Percentiles rank a stretch among this genome's conserved stretches.
phyloP scores from a whole-genome alignment of 2,329 filamentous ascomycete genomes.

The Chaetomium strumarium region DNA sequence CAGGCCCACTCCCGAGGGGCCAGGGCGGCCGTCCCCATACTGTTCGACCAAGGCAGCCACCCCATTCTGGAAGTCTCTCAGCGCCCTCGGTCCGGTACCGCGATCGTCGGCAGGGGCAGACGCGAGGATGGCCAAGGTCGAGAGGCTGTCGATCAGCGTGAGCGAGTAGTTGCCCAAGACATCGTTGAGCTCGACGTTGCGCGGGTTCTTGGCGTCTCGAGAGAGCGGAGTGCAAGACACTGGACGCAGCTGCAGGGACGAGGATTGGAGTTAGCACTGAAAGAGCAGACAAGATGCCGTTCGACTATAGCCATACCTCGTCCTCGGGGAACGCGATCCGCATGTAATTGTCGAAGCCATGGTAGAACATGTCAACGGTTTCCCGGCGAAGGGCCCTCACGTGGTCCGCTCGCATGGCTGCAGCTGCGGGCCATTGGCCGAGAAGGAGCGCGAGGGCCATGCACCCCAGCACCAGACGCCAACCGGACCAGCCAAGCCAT shows the following conservation, averaged over 20 bases:
- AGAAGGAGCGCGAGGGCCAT: slow-evolving; percentile 29
- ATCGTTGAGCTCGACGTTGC: slow-evolving; percentile 84
- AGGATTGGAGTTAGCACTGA: slow-evolving; percentile 7
- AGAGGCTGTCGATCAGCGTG: slow-evolving; percentile 90
- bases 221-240: slow-evolving; percentile 78
- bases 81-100: slow-evolving; percentile 53
- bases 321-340: slow-evolving; percentile 90
- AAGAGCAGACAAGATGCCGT: too few relatives aligned
- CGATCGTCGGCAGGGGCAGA: slow-evolving; percentile 58
- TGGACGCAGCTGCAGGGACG: slow-evolving; percentile 62
- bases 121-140: slow-evolving; percentile 86
- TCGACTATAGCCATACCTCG: slow-evolving; percentile 48
- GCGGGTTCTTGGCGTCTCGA: slow-evolving; percentile 72
- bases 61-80: slow-evolving; percentile 73
- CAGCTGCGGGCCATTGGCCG: slow-evolving; percentile 36
- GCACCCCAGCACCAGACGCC: slow-evolving; percentile 18
- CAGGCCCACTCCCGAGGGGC: slow-evolving; percentile 62
- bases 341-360: slow-evolving; percentile 96
- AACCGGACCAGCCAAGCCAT: background rate
- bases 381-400: slow-evolving; percentile 52
- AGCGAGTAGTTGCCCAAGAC: slow-evolving; percentile 95
- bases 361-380: slow-evolving; percentile 82
- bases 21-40: slow-evolving; percentile 77
- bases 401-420: slow-evolving; percentile 50
- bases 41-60: slow-evolving; percentile 68